Evolutionary conservation across 2,329 filamentous ascomycete genomes (phyloP).

Genomic region (Penicillium crustosum): DNA sequence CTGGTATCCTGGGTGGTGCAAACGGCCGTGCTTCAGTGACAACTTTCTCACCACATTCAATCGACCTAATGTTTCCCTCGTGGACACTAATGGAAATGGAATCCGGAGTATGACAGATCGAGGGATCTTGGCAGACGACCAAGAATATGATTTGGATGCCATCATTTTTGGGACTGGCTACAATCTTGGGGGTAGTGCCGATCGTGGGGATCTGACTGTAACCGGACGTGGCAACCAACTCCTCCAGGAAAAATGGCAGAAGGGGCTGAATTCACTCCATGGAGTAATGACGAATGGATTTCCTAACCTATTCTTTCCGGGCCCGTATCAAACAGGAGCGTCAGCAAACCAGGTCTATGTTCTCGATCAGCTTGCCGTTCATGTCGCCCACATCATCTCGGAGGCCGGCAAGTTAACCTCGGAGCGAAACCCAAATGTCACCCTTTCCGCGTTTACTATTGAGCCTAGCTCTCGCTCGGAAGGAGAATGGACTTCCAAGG

Average conservation of each 20-base stretch:
- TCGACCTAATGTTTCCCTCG: conserved; percentile 55
- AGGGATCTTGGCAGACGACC: conserved; percentile 46
- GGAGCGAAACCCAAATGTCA: background rate
- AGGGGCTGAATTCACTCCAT: conserved; percentile 54
- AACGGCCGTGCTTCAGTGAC: conserved; percentile 63
- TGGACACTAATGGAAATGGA: conserved; percentile 60
- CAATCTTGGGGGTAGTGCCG: conserved; percentile 32
- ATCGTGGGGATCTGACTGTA: conserved; percentile 40
- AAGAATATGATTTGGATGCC: conserved; percentile 51
- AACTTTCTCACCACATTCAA: conserved; percentile 59
- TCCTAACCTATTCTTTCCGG: conserved; percentile 56
- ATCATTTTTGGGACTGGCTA: conserved; percentile 52
- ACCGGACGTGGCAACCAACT: conserved; percentile 47
- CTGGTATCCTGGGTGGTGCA: conserved; percentile 64
- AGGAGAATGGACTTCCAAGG: conserved; percentile 48
- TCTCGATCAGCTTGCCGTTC: conserved; percentile 40
- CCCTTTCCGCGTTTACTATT: background rate
- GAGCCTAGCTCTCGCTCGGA: conserved; percentile 51
- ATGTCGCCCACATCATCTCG: conserved; percentile 49
- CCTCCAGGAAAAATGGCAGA: conserved; percentile 49
- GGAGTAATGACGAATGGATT: conserved; percentile 52
- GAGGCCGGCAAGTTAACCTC: conserved; percentile 26
- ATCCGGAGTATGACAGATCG: conserved; percentile 48
- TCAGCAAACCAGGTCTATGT: conserved; percentile 42
- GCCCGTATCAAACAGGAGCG: conserved; percentile 44